Conservation (phyloP, 192 early-diverging fungal genomes). For the Gryganskiella cystojenkinii region DNA sequence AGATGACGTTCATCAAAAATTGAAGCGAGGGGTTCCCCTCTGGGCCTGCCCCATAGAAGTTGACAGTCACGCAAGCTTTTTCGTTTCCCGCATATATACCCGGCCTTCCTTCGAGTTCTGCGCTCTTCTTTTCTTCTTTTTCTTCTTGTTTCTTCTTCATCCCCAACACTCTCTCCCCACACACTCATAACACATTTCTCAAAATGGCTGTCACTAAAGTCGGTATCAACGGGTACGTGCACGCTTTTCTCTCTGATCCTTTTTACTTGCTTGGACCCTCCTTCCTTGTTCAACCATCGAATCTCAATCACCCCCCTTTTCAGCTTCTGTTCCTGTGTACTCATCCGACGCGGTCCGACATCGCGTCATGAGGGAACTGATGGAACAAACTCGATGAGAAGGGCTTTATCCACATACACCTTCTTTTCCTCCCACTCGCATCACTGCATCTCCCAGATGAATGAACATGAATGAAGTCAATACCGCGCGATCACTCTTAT, state of each 20-base stretch:
- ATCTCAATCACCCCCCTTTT: not conserved
- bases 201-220: conserved; percentile 48
- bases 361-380: no score
- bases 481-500: not conserved
- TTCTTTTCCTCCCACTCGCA: no score
- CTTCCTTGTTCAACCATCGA: not conserved
- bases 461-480: not conserved
- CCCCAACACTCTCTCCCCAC: conserved; percentile 15
- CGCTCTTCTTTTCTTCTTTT: conserved; percentile 23
- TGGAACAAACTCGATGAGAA: not conserved
- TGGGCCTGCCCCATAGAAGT: not conserved
- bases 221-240: conserved; percentile 54
- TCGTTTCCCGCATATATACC: not conserved
- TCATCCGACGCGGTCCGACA: not conserved
- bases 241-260: not conserved
- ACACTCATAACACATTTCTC: conserved; percentile 10
- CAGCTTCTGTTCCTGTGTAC: not conserved
- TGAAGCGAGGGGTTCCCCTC: not conserved
- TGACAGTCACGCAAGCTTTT: not conserved
- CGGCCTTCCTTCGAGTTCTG: not conserved
- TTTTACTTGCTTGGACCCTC: not conserved
- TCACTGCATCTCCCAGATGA: no score
- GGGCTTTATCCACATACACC: not conserved
- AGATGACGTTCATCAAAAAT: no score
- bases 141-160: conserved; percentile 20